phyloP scores from a whole-genome alignment of 2,329 filamentous ascomycete species.

The Beauveria sp. region DNA sequence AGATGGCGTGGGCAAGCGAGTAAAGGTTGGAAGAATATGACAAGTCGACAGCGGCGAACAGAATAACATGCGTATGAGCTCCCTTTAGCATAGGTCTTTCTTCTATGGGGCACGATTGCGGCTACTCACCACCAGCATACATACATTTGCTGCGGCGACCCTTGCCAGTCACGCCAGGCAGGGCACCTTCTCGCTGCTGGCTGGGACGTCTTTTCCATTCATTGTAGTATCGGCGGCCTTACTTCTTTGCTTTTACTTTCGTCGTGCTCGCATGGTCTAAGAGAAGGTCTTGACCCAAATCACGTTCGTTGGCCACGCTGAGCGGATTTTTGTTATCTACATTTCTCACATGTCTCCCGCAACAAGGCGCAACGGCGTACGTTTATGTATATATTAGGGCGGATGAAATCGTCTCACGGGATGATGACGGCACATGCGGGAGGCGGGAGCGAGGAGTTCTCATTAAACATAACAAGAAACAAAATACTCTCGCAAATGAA shows the following conservation, averaged over 20 bases:
- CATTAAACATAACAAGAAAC: too few relatives aligned
- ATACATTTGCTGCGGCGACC: background rate
- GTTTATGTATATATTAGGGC: background rate
- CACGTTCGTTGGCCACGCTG: background rate
- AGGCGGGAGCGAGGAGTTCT: too few relatives aligned
- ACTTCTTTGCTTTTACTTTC: background rate
- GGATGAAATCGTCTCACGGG: background rate
- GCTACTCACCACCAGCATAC: background rate
- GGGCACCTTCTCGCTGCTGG: background rate
- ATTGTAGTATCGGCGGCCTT: background rate
- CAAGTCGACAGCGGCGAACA: background rate
- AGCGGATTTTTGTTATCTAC: background rate
- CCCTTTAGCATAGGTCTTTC: background rate
- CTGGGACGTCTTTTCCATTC: background rate
- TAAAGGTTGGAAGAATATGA: slow-evolving; percentile 4
- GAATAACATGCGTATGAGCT: background rate
- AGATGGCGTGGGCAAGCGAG: slow-evolving; percentile 64
- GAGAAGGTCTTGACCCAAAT: background rate
- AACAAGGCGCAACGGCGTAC: slow-evolving; percentile 3
- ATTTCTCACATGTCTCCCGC: background rate
- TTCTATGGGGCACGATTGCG: background rate
- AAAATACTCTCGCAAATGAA: too few relatives aligned
- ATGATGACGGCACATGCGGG: too few relatives aligned
- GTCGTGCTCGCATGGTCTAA: background rate
- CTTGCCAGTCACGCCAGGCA: background rate